Evolutionary conservation across 164 flowering plant genomes (phyloP), one percentile per base, ranked within the genome.

Genomic region (Santalum album): DNA sequence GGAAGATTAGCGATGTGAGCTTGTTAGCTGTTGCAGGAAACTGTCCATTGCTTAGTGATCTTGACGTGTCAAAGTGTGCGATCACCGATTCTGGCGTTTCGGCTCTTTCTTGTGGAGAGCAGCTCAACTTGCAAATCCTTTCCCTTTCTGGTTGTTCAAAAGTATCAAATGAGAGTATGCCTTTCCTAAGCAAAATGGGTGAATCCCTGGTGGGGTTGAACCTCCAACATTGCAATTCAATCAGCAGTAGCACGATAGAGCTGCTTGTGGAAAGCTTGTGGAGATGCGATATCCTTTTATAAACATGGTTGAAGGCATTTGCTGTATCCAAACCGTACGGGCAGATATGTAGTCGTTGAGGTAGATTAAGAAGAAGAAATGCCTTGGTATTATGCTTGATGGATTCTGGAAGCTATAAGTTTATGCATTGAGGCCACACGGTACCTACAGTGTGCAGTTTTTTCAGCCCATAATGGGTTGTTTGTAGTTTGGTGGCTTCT

Each of bases 241-340:
- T 87, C 55, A 76, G 76, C 77, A 65, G 67, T 54, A 61, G 65
- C 55, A 38, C 69, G 19, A 69, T 78, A 6, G 86, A 69, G 57
- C 21, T 58, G 55, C 79, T 82, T 12, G 49, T 71, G 20, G 78
- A 72, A 64, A 70, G 55, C 53, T 58, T 79, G 61, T 75, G 84
- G 84, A 73, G 79, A 51, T 82, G 87, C 47, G 81, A 82, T 54
- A 75, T 82, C 63, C 84, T 82, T 23, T 69, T 59, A 58, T 82
- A 51, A 69, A 40, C 14, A 1, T 1, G 51, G 3, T 25, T 48
- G 19, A 18, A 42, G 20, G n/a, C 20, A 17, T n/a, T 42, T 18
- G 3, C 45, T 16, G 19, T 3, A 16, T 42, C 20, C n/a, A n/a
- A n/a, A n/a, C n/a, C n/a, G 16, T 20, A 21, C 15, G 15, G 25